A percentile compares a stretch with the other conserved stretches of the same genome.
Evolutionary conservation across 2,329 filamentous ascomycete genomes (phyloP).

Genomic region (Aciculosporium take): DNA sequence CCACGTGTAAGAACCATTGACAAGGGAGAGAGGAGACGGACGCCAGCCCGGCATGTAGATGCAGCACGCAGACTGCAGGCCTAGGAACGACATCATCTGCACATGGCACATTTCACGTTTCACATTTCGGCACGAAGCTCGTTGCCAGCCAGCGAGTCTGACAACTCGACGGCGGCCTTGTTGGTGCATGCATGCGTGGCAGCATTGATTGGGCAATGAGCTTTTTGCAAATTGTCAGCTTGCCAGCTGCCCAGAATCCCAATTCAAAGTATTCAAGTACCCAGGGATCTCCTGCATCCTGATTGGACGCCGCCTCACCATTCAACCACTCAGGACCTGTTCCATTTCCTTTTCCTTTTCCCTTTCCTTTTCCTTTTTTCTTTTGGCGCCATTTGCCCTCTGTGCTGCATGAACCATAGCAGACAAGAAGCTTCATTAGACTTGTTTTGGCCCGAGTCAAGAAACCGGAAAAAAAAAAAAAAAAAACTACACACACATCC

Average conservation of each 20-base stretch:
- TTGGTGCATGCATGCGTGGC: too few species aligned
- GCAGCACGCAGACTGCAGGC: not conserved
- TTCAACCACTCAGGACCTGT: not conserved
- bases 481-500: not conserved
- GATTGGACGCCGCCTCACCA: not conserved
- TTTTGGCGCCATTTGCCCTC: not conserved
- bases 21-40: not conserved
- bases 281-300: not conserved
- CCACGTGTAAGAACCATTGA: not conserved
- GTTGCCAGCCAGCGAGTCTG: too few species aligned
- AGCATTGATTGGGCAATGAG: too few species aligned
- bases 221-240: too few species aligned
- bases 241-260: too few species aligned
- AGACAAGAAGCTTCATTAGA: too few species aligned
- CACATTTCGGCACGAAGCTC: not conserved
- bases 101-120: too few species aligned
- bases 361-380: not conserved
- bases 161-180: too few species aligned
- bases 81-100: too few species aligned
- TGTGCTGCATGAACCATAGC: too few species aligned
- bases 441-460: too few species aligned
- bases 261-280: too few species aligned
- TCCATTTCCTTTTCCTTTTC: not conserved
- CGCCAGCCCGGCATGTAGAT: not conserved
- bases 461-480: constrained; percentile 1